Conservation (phyloP, 352 stramenopile species). For the Phytophthora crassamura region DNA sequence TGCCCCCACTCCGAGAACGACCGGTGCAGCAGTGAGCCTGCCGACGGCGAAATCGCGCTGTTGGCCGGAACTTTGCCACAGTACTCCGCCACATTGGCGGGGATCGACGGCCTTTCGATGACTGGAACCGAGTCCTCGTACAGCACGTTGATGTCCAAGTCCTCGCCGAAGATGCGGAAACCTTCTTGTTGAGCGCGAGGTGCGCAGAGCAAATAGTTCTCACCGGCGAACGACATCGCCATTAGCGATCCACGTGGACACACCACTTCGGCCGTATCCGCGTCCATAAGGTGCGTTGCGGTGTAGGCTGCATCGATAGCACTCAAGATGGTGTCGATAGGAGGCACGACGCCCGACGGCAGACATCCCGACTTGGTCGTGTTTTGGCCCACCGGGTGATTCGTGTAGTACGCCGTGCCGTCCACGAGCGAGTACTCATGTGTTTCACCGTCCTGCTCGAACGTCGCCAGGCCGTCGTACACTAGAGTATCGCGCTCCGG, state of each 20-base stretch:
- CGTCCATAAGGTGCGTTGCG: slow-evolving; percentile 8
- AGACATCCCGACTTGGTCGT: slow-evolving; percentile 31
- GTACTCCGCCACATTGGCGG: slow-evolving; percentile 1
- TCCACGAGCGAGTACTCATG: slow-evolving; percentile 52
- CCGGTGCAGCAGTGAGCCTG: not conserved
- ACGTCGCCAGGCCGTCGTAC: slow-evolving; percentile 43
- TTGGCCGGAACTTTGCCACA: slow-evolving; percentile 19
- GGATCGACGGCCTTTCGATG: slow-evolving; percentile 9
- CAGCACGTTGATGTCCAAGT: slow-evolving; percentile 32
- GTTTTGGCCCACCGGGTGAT: slow-evolving; percentile 6
- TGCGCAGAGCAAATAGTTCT: slow-evolving; percentile 48
- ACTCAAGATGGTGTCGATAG: slow-evolving; percentile 25
- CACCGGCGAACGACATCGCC: slow-evolving; percentile 32
- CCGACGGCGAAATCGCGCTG: not conserved
- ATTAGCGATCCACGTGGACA: slow-evolving; percentile 15
- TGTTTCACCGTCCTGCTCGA: slow-evolving; percentile 33
- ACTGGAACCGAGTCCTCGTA: slow-evolving; percentile 21
- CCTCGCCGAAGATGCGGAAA: slow-evolving; percentile 30
- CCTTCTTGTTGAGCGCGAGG: slow-evolving; percentile 5
- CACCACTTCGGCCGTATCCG: not conserved
- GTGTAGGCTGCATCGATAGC: slow-evolving; percentile 23
- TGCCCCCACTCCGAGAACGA: slow-evolving; percentile 18
- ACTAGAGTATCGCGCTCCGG: slow-evolving; percentile 12
- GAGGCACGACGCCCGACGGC: slow-evolving; percentile 21
- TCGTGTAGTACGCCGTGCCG: slow-evolving; percentile 41